Percentiles rank a stretch among this genome's conserved stretches.
Evolutionary conservation across 768 basidiomycete species (phyloP).

Genomic region (Lentinula boryana): DNA sequence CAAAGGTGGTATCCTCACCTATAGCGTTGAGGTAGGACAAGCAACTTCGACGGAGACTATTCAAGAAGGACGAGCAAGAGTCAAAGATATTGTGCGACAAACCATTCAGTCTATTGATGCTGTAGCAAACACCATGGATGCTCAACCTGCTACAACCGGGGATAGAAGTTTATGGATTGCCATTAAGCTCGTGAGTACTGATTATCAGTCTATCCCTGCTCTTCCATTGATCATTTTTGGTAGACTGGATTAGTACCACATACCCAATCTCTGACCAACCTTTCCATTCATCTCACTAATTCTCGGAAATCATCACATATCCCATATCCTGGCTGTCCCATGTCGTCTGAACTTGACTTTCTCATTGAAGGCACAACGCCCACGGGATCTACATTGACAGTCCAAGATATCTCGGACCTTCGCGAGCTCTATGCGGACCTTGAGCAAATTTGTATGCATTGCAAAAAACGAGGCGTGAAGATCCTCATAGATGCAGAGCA

Average conservation of each 20-base stretch:
- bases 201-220: slow-evolving; percentile 15
- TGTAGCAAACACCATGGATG: slow-evolving; percentile 75
- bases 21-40: slow-evolving; percentile 82
- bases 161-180: slow-evolving; percentile 76
- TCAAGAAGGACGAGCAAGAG: not conserved
- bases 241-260: slow-evolving; percentile 68
- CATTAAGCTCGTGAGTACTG: slow-evolving; percentile 53
- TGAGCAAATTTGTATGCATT: slow-evolving; percentile 54
- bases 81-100: slow-evolving; percentile 46
- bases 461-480: slow-evolving; percentile 54
- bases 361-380: slow-evolving; percentile 22
- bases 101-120: slow-evolving; percentile 72
- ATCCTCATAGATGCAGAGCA: slow-evolving; percentile 86
- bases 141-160: slow-evolving; percentile 14
- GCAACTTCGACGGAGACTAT: slow-evolving; percentile 32
- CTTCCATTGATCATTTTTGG: not conserved
- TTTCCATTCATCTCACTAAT: slow-evolving; percentile 54
- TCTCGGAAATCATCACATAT: slow-evolving; percentile 31
- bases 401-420: slow-evolving; percentile 55
- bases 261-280: slow-evolving; percentile 48
- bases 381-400: slow-evolving; percentile 26
- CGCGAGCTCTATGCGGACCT: slow-evolving; percentile 58
- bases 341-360: slow-evolving; percentile 52
- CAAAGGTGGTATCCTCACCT: slow-evolving; percentile 73
- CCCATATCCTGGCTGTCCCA: slow-evolving; percentile 66